Evolutionary conservation across 2,329 filamentous ascomycete genomes (phyloP).

Genomic region (Diplodia seriata): DNA sequence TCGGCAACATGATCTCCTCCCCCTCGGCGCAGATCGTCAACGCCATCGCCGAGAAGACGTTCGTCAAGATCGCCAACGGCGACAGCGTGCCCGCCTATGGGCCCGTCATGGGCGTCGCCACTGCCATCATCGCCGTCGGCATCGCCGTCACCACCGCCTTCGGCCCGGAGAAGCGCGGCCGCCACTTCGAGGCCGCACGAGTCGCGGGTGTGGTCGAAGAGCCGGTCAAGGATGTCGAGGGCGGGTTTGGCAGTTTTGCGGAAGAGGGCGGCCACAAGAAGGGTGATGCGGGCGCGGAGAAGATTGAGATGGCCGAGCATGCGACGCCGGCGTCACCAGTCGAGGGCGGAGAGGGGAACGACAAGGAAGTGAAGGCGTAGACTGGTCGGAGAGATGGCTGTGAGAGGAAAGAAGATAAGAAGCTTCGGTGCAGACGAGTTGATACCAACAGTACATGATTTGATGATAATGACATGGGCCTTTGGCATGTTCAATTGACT

Average conservation of each 20-base stretch:
- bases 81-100: conserved; percentile 72
- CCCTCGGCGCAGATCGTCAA: conserved; percentile 80
- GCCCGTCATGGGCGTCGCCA: conserved; percentile 76
- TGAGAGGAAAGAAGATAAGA: neutral
- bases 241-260: conserved; percentile 6
- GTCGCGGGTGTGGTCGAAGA: conserved; percentile 54
- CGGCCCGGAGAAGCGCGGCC: conserved; percentile 76
- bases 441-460: neutral
- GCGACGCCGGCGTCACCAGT: neutral
- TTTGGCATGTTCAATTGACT: neutral
- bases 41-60: conserved; percentile 66
- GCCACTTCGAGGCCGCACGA: conserved; percentile 69
- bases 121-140: conserved; percentile 75
- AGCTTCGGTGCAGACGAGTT: neutral
- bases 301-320: conserved; percentile 24
- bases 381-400: neutral
- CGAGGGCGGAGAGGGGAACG: too few relatives aligned
- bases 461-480: neutral
- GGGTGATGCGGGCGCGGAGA: neutral
- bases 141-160: conserved; percentile 72
- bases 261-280: conserved; percentile 6
- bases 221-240: conserved; percentile 34
- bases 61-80: conserved; percentile 62
- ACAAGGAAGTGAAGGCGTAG: neutral
- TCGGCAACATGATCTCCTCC: conserved; percentile 77